Conservation (phyloP, 2,329 filamentous ascomycete genomes). For the Coleophoma crateriformis region DNA sequence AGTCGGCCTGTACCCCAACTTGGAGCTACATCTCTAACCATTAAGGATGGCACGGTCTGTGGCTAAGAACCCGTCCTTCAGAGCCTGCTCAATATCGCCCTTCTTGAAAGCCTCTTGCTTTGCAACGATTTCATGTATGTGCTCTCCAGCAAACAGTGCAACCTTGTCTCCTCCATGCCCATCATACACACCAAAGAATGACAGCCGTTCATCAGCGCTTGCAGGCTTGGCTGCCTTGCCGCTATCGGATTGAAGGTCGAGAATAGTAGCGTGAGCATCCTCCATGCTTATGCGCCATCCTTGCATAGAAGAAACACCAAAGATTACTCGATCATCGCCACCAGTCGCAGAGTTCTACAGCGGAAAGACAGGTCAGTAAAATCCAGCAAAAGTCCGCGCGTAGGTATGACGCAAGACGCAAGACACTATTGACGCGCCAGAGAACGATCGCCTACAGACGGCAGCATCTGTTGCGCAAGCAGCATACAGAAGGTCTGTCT, state of each 20-base stretch:
- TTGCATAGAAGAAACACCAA: constrained; percentile 97
- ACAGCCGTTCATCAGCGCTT: constrained; percentile 66
- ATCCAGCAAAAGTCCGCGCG: too few relatives aligned
- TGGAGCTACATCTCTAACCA: constrained; percentile 49
- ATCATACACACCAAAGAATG: constrained; percentile 97
- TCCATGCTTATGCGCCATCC: constrained; percentile 99
- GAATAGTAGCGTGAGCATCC: constrained; percentile 84
- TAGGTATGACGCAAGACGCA: too few relatives aligned
- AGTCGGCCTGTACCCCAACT: constrained; percentile 11
- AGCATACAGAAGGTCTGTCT: too few relatives aligned
- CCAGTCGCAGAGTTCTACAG: constrained; percentile 77
- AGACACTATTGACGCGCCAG: too few relatives aligned
- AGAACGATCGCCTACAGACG: too few relatives aligned
- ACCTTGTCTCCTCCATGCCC: constrained; percentile 97
- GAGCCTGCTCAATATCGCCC: constrained; percentile 87
- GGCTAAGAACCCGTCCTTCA: constrained; percentile 95
- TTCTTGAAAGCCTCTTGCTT: constrained; percentile 93
- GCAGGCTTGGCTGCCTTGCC: constrained; percentile 47
- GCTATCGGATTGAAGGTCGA: constrained; percentile 68
- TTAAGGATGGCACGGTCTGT: constrained; percentile 94
- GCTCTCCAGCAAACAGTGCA: constrained; percentile 83
- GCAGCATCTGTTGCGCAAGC: too few relatives aligned
- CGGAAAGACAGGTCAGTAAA: constrained; percentile 20
- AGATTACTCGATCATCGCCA: constrained; percentile 88
- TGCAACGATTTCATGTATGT: constrained; percentile 89